phyloP scores from a whole-genome alignment of 176 grass and related monocot species.

The Phyllostachys edulis region DNA sequence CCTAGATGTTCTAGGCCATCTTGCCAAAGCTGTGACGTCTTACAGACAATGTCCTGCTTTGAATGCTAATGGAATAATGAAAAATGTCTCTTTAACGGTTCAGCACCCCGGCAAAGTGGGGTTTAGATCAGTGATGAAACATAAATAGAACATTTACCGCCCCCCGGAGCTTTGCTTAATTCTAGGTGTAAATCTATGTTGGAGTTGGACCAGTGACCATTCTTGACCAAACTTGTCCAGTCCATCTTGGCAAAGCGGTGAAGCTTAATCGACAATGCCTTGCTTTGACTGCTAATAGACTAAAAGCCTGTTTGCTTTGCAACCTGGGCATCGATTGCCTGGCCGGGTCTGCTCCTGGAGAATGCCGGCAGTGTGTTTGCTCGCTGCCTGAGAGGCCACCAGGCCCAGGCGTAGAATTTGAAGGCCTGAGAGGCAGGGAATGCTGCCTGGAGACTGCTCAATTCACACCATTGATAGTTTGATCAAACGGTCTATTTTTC shows the following conservation, averaged over 20 bases:
- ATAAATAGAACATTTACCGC: neutral
- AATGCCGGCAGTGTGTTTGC: no score
- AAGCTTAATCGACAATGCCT: constrained; percentile 8
- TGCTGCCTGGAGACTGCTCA: no score
- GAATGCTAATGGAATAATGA: constrained; percentile 64
- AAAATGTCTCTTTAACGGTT: constrained; percentile 34
- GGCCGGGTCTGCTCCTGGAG: no score
- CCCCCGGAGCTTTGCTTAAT: neutral
- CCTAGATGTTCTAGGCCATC: constrained; percentile 41
- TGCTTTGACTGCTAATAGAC: constrained; percentile 59
- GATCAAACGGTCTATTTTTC: no score
- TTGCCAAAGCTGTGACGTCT: constrained; percentile 52
- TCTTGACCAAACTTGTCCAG: neutral
- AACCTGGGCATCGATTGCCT: no score
- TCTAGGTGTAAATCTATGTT: neutral
- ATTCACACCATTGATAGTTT: no score
- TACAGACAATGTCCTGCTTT: constrained; percentile 45
- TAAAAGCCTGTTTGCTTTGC: no score
- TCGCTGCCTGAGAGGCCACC: no score
- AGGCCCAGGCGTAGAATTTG: no score
- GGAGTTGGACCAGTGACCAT: neutral
- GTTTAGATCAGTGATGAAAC: constrained; percentile 37
- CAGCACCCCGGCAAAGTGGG: constrained; percentile 13
- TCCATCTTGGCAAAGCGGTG: constrained; percentile 42
- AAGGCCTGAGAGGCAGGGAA: no score